Base-by-base conservation (phyloP, 352 stramenopile genomes). In the Globisporangium barbulae region DNA sequence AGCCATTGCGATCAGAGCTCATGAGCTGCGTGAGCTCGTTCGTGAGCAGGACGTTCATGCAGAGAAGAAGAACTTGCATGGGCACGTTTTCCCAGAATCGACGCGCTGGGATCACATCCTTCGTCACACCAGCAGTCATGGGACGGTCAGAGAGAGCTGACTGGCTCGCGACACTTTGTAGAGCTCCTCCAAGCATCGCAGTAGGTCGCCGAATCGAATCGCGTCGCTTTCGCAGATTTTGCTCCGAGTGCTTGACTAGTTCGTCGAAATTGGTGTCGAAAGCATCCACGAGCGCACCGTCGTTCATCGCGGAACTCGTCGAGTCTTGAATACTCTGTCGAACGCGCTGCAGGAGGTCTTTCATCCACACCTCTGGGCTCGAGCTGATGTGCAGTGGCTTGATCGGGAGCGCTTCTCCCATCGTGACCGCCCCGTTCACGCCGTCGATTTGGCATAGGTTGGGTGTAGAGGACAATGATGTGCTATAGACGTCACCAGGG, bases 331-430 rank as follows among this genome's bases (percentile, higher is more conserved):
- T 69, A 9, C 69, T 63, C 47, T 71, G 63, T 17, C 60, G 64
- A 21, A 91, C 72, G 31, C 67, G 71, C 48, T 76, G 67, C 1
- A 70, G 59, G 13, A 91, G 53, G 19, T 91, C 78, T 64, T 88
- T 84, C 75, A 90, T 79, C 83, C 83, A 91, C 31, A 88, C 67
- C 57, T 91, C 77, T 8, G 76, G 71, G 19, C 73, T 81, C 13
- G 72, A 73, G 25, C 62, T 76, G 25, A 88, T 71, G 15, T 54
- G 70, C 25, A 91, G 50, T 0, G 76, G 41, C 12, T 74, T 78
- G 53, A 91, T 78, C 2, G 21, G 25, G 3, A 91, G 50, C 7
- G 63, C 52, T 52, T 89, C 78, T 19, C 66, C 68, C 1, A 37
- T 3, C 5, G 48, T 65, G 9, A 63, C 52, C 48, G 60, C 22